Conservation (phyloP, 441 rosid genomes). For the Adansonia rubrostipa region DNA sequence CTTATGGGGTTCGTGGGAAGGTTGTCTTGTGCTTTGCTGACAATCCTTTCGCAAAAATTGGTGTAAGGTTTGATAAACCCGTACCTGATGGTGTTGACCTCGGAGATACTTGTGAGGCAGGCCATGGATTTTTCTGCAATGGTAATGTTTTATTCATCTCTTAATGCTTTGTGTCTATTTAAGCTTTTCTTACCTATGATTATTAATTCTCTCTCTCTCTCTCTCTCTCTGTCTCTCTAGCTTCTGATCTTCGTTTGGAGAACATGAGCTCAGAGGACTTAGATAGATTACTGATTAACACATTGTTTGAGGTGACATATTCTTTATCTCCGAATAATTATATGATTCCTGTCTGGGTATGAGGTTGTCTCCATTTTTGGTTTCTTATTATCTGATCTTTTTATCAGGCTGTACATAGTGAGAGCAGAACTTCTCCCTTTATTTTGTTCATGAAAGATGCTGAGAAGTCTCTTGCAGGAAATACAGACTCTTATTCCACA, state of each 20-base stretch:
- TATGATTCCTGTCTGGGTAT: conserved; percentile 19
- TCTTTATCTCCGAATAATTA: conserved; percentile 6
- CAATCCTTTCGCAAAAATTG: conserved; percentile 67
- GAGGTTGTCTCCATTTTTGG: conserved; percentile 19
- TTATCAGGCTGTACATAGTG: conserved; percentile 54
- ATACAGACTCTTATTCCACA: conserved; percentile 56
- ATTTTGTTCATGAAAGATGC: conserved; percentile 79
- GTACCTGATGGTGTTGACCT: conserved; percentile 74
- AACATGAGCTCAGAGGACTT: conserved; percentile 52
- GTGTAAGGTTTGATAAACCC: conserved; percentile 69
- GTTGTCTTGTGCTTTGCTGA: conserved; percentile 61
- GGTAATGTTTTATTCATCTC: conserved; percentile 43
- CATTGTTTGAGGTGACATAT: conserved; percentile 62
- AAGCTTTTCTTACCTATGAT: conserved; percentile 4
- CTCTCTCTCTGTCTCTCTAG: conserved; percentile 39
- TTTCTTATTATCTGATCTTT: conserved; percentile 25
- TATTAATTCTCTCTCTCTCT: conserved; percentile 10
- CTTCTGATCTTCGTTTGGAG: conserved; percentile 67
- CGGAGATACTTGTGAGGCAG: conserved; percentile 62
- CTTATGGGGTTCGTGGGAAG: conserved; percentile 63
- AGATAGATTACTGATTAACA: conserved; percentile 62
- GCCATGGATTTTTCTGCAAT: conserved; percentile 70
- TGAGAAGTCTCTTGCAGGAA: conserved; percentile 77
- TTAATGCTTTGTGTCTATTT: conserved; percentile 11
- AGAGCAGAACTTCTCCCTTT: conserved; percentile 72